Percentiles rank a stretch among this genome's conserved stretches.
phyloP scores from a whole-genome alignment of 2,329 filamentous ascomycete species.

The Neofusicoccum kwambonambiense region DNA sequence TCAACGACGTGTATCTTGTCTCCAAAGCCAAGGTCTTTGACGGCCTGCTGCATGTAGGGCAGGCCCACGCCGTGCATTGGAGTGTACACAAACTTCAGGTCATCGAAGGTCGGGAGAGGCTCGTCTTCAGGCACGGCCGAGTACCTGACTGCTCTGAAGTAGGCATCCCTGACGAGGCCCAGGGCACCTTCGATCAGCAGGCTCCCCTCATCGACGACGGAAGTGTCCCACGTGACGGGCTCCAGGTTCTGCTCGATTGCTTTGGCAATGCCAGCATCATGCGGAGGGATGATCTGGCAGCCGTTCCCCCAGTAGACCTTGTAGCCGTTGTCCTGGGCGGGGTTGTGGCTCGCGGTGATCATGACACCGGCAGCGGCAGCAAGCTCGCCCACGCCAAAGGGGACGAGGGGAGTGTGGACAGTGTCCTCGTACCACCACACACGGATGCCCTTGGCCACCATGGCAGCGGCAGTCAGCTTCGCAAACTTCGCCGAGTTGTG shows the following conservation, averaged over 20 bases:
- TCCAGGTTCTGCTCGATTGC: slow-evolving; percentile 57
- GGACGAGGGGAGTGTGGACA: slow-evolving; percentile 61
- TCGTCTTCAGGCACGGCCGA: slow-evolving; percentile 36
- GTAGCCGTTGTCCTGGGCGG: slow-evolving; percentile 64
- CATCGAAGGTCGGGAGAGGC: slow-evolving; percentile 22
- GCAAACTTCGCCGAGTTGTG: slow-evolving; percentile 64
- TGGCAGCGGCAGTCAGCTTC: slow-evolving; percentile 58
- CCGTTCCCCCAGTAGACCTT: slow-evolving; percentile 67
- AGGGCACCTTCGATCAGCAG: slow-evolving; percentile 44
- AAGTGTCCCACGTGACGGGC: slow-evolving; percentile 51
- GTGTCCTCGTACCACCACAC: slow-evolving; percentile 59
- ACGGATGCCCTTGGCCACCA: slow-evolving; percentile 57
- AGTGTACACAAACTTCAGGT: slow-evolving; percentile 53
- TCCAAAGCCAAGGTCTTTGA: slow-evolving; percentile 38
- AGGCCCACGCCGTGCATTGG: slow-evolving; percentile 58
- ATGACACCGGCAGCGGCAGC: slow-evolving; percentile 60
- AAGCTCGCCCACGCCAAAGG: slow-evolving; percentile 57
- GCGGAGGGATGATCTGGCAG: slow-evolving; percentile 64
- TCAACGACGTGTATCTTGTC: slow-evolving; percentile 50
- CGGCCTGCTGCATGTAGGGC: slow-evolving; percentile 45
- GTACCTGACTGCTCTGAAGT: slow-evolving; percentile 44
- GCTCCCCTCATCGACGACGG: slow-evolving; percentile 39
- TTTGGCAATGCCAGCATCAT: slow-evolving; percentile 58
- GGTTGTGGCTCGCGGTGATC: slow-evolving; percentile 67
- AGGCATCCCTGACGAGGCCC: slow-evolving; percentile 42